phyloP scores from a whole-genome alignment of 352 stramenopile species.

The Globisporangium yorkense region DNA sequence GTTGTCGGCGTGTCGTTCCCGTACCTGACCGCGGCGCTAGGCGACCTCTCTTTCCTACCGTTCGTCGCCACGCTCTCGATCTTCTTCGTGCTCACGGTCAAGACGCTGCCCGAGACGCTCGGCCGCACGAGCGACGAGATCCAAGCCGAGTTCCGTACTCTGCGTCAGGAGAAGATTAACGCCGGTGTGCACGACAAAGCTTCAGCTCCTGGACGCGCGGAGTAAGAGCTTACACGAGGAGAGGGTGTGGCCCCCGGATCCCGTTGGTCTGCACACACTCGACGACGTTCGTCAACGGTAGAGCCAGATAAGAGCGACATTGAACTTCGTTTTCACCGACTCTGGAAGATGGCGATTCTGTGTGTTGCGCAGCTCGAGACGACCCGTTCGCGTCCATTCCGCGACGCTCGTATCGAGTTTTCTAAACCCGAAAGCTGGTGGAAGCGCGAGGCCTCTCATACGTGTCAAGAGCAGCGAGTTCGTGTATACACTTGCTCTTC shows the following conservation, averaged over 20 bases:
- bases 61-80: conserved; percentile 42
- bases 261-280: no score
- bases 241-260: not conserved
- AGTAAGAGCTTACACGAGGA: not conserved
- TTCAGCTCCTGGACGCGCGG: not conserved
- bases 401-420: not conserved
- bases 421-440: not conserved
- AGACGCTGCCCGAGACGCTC: conserved; percentile 46
- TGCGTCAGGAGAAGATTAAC: not conserved
- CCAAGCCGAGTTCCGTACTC: conserved; percentile 31
- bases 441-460: not conserved
- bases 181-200: not conserved
- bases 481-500: no score
- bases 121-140: conserved; percentile 61
- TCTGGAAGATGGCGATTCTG: not conserved
- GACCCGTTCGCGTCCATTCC: not conserved
- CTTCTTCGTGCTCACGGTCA: conserved; percentile 38
- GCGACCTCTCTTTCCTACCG: conserved; percentile 36
- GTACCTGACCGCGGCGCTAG: conserved; percentile 36
- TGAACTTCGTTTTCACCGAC: no score
- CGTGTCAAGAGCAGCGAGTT: no score
- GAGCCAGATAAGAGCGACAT: no score
- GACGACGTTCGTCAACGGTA: not conserved
- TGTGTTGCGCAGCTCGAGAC: not conserved
- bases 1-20: conserved; percentile 51